A percentile compares a stretch with the other conserved stretches of the same genome.
These are phyloP conservation scores for Mollisiaceae sp. DNA, from an alignment of 2,329 filamentous ascomycete species.

Conservation along the genomic window DNA sequence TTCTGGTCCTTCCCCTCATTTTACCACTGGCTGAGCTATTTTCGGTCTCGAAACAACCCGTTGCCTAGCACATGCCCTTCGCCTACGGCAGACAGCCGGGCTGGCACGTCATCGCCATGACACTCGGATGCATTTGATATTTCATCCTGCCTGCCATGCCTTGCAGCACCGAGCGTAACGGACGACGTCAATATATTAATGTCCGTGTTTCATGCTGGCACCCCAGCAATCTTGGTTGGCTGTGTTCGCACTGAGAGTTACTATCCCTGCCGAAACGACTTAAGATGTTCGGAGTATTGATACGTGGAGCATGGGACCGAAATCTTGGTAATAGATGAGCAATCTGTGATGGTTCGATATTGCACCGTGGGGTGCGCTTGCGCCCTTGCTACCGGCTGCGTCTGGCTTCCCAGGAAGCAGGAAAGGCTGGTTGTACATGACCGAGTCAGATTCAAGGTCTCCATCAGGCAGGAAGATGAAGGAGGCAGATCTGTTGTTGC, in stretches of 20 bases:
- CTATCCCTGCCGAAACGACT: slow-evolving; percentile 4
- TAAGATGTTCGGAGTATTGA: slow-evolving; percentile 12
- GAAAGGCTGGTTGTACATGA: slow-evolving; percentile 2
- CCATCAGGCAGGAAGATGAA: neutral
- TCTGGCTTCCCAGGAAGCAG: neutral
- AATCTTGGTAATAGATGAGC: slow-evolving; percentile 17
- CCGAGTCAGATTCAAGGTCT: neutral
- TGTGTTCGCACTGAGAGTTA: neutral
- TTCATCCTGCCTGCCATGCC: neutral
- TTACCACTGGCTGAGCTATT: slow-evolving; percentile 1
- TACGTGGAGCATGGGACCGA: slow-evolving; percentile 8
- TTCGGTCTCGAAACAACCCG: neutral
- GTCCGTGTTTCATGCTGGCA: slow-evolving; percentile 12
- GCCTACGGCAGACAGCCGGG: neutral
- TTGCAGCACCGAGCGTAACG: neutral
- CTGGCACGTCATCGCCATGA: slow-evolving; percentile 3
- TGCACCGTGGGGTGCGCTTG: neutral
- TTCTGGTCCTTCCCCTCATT: slow-evolving; percentile 3
- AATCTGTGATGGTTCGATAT: slow-evolving; percentile 9
- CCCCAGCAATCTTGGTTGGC: neutral
- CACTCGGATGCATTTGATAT: neutral
- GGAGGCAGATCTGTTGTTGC: neutral
- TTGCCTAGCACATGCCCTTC: neutral
- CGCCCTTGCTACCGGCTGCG: neutral
- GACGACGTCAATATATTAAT: neutral